Percentiles rank a stretch among this genome's conserved stretches.
Conservation (phyloP, 2,329 filamentous ascomycete genomes). For the Fusarium euwallaceae region DNA sequence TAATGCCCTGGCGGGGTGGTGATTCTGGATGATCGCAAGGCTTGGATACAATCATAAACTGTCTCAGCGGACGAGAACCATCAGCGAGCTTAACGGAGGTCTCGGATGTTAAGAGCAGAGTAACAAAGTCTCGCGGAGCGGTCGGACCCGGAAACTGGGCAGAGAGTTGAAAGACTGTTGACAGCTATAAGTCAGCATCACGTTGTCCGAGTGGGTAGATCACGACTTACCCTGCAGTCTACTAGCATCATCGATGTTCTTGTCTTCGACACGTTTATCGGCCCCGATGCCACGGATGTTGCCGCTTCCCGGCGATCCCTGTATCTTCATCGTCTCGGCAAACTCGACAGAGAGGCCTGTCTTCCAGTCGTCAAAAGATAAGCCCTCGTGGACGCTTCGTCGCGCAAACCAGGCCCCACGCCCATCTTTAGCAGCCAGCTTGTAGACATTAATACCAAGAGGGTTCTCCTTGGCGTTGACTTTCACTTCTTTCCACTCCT, state of each 20-base stretch:
- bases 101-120: constrained; percentile 78
- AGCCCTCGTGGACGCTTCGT: constrained; percentile 82
- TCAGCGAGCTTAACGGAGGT: constrained; percentile 55
- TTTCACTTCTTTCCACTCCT: constrained; percentile 90
- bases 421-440: constrained; percentile 82
- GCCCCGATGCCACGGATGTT: constrained; percentile 89
- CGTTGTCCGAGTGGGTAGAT: background rate
- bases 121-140: constrained; percentile 88
- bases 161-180: constrained; percentile 83
- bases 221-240: constrained; percentile 69
- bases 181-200: constrained; percentile 32
- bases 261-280: constrained; percentile 78
- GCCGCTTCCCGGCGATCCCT: constrained; percentile 77
- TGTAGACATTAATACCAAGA: constrained; percentile 82
- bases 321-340: constrained; percentile 78
- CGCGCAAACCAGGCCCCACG: constrained; percentile 92
- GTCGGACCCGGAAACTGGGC: constrained; percentile 93
- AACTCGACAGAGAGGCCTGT: constrained; percentile 84
- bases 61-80: constrained; percentile 64
- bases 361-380: constrained; percentile 84
- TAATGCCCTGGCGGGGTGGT: constrained; percentile 77
- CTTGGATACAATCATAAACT: constrained; percentile 90
- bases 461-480: constrained; percentile 80
- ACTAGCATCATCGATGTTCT: constrained; percentile 68
- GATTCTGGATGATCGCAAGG: constrained; percentile 84